Conservation (phyloP, 148 eudicot species). For the Fagopyrum homotropicum region DNA sequence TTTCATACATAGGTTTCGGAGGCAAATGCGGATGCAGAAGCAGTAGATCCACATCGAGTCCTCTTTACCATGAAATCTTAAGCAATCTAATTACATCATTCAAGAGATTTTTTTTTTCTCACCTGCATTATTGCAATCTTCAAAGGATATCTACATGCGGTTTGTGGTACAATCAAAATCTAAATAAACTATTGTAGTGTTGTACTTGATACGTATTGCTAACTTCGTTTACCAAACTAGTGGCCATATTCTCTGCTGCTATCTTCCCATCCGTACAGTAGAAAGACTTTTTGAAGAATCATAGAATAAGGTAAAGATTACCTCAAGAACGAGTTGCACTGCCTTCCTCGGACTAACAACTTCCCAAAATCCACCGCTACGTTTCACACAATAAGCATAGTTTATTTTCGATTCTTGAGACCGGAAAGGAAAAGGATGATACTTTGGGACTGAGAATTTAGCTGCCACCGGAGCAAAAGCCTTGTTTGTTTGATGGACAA, state of each 20-base stretch:
- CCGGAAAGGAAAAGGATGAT: background rate
- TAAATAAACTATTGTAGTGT: conserved; percentile 66
- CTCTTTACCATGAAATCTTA: too few species aligned
- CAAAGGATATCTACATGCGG: background rate
- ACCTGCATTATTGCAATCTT: background rate
- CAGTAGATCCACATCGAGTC: background rate
- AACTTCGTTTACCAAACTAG: conserved; percentile 63
- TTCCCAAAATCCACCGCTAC: conserved; percentile 98
- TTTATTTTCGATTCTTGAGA: background rate
- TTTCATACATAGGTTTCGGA: conserved; percentile 38
- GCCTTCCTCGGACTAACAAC: conserved; percentile 77
- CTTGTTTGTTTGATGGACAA: conserved; percentile 42
- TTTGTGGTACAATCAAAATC: conserved; percentile 39
- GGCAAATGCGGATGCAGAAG: conserved; percentile 16
- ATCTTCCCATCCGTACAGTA: conserved; percentile 21
- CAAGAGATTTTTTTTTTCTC: background rate
- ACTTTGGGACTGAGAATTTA: conserved; percentile 16
- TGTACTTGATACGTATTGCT: conserved; percentile 82
- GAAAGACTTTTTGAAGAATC: too few species aligned
- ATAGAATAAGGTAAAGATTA: conserved; percentile 15
- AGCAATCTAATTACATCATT: background rate
- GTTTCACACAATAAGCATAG: conserved; percentile 6
- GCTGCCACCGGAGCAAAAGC: conserved; percentile 78
- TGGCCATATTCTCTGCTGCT: conserved; percentile 64
- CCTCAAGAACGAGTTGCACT: conserved; percentile 70